phyloP scores from a whole-genome alignment of 257 asterid genomes.

The Capsicum pubescens region DNA sequence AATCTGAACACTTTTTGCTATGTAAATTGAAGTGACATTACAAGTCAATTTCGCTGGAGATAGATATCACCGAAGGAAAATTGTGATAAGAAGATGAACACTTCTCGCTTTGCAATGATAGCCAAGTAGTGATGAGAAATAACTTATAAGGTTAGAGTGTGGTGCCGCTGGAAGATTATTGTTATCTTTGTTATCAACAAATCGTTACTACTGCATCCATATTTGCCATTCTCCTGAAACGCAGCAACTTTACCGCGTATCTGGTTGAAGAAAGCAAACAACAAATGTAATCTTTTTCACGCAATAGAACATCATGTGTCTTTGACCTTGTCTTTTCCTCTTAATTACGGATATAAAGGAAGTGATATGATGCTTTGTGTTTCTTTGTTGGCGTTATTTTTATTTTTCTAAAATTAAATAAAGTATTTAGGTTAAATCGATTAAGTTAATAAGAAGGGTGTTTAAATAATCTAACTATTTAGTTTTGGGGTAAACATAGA shows the following conservation, averaged over 20 bases:
- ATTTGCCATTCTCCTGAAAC: neutral
- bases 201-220: neutral
- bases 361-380: neutral
- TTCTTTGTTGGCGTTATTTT: neutral
- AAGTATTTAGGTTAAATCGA: too few species aligned
- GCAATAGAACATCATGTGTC: neutral
- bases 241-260: neutral
- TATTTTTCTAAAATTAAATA: too few species aligned
- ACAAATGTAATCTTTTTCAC: neutral
- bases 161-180: neutral
- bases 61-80: neutral
- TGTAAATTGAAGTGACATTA: neutral
- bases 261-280: neutral
- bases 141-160: neutral
- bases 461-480: too few species aligned
- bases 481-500: too few species aligned
- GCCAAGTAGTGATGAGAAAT: neutral
- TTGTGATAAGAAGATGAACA: neutral
- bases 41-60: neutral
- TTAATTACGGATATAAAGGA: neutral
- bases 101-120: neutral
- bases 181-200: neutral
- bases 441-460: neutral
- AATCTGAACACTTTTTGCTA: neutral
- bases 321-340: neutral